These are phyloP conservation scores for Endothia cerciana DNA, from an alignment of 2,329 filamentous ascomycete species.

Conservation along the genomic window DNA sequence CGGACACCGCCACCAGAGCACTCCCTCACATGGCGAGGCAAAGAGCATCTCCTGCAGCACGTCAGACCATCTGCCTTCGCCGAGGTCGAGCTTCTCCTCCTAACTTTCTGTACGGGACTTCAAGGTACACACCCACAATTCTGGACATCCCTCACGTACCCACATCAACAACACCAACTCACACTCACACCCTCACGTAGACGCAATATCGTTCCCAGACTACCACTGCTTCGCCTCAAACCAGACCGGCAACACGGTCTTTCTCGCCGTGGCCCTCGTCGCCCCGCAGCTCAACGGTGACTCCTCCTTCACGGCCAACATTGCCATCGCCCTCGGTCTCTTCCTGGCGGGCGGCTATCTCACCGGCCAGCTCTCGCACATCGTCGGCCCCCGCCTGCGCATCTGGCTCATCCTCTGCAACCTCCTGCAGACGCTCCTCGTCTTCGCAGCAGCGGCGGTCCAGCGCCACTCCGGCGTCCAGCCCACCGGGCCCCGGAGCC, in stretches of 20 bases:
- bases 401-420: constrained; percentile 60
- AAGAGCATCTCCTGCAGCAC: constrained; percentile 36
- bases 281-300: constrained; percentile 51
- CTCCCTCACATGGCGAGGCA: constrained; percentile 30
- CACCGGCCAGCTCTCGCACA: constrained; percentile 60
- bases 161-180: not conserved
- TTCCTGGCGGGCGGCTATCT: constrained; percentile 60
- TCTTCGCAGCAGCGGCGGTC: constrained; percentile 56
- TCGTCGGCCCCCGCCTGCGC: constrained; percentile 53
- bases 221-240: constrained; percentile 67
- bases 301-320: constrained; percentile 57
- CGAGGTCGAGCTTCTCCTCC: constrained; percentile 50
- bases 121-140: constrained; percentile 42
- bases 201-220: constrained; percentile 63
- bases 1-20: not conserved
- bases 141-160: not conserved
- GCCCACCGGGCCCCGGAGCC: constrained; percentile 42
- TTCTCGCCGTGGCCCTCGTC: constrained; percentile 57
- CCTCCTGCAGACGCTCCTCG: constrained; percentile 56
- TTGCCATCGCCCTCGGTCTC: constrained; percentile 57
- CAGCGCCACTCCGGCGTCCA: constrained; percentile 47
- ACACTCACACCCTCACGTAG: constrained; percentile 35
- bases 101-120: constrained; percentile 56
- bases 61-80: constrained; percentile 46
- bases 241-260: constrained; percentile 68